phyloP scores from a whole-genome alignment of 106 monocot species.

The Dendrobium catenatum region DNA sequence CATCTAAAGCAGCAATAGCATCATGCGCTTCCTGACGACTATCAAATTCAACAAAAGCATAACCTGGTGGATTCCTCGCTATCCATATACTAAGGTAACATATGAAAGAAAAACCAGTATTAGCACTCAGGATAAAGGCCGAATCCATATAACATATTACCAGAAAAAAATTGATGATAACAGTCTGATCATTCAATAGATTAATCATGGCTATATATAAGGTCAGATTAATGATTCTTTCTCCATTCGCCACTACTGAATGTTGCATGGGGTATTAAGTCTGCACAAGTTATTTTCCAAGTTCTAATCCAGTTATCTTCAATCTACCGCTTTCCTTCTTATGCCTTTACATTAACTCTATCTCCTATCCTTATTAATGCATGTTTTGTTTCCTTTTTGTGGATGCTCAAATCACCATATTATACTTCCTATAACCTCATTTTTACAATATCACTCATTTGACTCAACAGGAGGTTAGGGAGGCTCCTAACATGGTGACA shows the following conservation, averaged over 20 bases:
- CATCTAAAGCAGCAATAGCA: conserved; percentile 18
- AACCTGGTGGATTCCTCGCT: conserved; percentile 19
- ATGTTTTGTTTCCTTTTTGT: neutral
- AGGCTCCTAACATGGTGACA: too few relatives aligned
- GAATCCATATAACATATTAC: neutral
- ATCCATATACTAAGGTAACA: conserved; percentile 9
- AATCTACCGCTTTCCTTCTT: neutral
- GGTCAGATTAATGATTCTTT: neutral
- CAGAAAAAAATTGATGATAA: too few relatives aligned
- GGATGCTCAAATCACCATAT: neutral
- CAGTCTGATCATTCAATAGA: too few relatives aligned
- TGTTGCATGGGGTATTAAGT: neutral
- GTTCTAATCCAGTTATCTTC: neutral
- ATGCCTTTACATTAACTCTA: neutral
- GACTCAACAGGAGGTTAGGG: too few relatives aligned
- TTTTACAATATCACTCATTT: neutral
- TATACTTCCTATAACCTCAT: neutral
- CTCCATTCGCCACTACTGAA: neutral
- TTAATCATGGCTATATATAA: too few relatives aligned
- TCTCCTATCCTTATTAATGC: neutral
- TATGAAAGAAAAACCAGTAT: neutral
- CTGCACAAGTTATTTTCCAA: neutral
- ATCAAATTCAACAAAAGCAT: conserved; percentile 17
- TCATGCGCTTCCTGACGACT: conserved; percentile 11
- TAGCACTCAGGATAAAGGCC: neutral